phyloP scores from a whole-genome alignment of 768 basidiomycete genomes.

The Lanmaoa pseudosensibilis region DNA sequence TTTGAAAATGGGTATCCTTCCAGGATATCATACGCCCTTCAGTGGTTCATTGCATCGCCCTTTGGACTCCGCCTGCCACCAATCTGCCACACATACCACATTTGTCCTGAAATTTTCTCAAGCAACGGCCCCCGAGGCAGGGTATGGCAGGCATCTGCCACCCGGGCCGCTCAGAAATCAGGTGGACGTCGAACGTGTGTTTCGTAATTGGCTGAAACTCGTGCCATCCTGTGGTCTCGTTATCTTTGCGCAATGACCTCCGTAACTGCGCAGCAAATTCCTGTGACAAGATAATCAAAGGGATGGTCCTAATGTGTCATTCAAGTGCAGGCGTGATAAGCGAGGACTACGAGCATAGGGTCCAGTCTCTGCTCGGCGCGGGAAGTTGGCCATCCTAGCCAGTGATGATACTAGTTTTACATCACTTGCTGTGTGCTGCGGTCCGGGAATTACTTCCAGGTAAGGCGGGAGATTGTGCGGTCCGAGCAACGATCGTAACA shows the following conservation, averaged over 20 bases:
- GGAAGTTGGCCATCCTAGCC: neutral
- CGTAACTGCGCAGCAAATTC: too few relatives aligned
- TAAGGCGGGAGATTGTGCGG: neutral
- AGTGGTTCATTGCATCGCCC: neutral
- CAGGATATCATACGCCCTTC: neutral
- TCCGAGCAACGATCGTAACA: too few relatives aligned
- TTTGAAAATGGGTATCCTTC: neutral
- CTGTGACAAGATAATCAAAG: too few relatives aligned
- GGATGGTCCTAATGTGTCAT: neutral
- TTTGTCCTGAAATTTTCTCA: neutral
- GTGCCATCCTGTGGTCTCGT: neutral
- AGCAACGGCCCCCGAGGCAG: neutral
- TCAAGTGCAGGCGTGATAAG: neutral
- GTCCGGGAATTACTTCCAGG: neutral
- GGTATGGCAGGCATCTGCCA: neutral
- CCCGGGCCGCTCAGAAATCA: neutral
- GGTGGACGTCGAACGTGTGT: neutral
- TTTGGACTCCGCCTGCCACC: neutral
- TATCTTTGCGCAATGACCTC: neutral
- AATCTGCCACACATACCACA: neutral
- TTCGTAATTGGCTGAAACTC: neutral
- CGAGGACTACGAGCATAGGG: neutral
- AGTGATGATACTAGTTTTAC: neutral
- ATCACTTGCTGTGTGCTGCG: neutral
- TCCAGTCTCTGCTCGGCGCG: neutral